phyloP scores from a whole-genome alignment of 75 land plant species.

The Cupressus sempervirens region DNA sequence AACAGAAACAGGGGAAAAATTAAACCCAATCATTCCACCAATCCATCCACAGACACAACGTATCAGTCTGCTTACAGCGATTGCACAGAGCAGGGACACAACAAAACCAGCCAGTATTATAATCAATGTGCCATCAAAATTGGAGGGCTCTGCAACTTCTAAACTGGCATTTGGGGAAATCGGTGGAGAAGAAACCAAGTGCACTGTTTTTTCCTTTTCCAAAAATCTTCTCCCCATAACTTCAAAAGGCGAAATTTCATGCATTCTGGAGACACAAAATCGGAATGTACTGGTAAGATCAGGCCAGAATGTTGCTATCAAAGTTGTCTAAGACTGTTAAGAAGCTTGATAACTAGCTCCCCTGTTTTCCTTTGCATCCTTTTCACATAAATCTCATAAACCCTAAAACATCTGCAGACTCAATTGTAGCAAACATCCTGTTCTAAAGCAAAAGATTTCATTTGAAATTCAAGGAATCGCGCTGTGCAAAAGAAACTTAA shows the following conservation, averaged over 20 bases:
- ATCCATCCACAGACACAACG: not conserved
- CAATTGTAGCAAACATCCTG: too few relatives aligned
- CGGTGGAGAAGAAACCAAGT: not conserved
- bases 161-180: not conserved
- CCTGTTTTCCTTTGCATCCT: too few relatives aligned
- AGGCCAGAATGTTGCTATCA: not conserved
- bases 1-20: not conserved
- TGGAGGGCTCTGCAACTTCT: not conserved
- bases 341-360: too few relatives aligned
- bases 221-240: not conserved
- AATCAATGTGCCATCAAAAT: constrained; percentile 25
- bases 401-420: too few relatives aligned
- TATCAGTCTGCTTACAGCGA: constrained; percentile 13
- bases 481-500: too few relatives aligned
- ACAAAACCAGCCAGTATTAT: constrained; percentile 37
- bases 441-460: too few relatives aligned
- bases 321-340: too few relatives aligned
- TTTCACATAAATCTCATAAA: too few relatives aligned
- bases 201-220: not conserved
- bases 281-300: not conserved
- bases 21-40: not conserved
- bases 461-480: too few relatives aligned
- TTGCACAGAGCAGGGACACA: constrained; percentile 28
- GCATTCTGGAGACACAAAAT: not conserved
- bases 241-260: not conserved